These are phyloP conservation scores for Neurospora sp. DNA, from an alignment of 495 filamentous ascomycete species.

Conservation along the genomic window DNA sequence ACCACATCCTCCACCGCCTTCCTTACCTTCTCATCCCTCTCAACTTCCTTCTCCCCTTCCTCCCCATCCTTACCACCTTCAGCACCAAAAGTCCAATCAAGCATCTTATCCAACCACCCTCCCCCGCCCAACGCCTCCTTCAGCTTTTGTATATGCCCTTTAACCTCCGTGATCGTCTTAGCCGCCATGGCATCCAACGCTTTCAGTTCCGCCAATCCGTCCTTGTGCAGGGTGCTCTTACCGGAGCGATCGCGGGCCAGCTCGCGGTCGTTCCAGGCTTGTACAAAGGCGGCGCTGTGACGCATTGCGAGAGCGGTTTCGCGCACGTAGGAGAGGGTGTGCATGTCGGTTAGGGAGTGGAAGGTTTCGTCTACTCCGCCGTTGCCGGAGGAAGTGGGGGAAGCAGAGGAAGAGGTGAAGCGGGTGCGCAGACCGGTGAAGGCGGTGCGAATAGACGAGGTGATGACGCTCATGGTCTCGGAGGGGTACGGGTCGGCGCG, in stretches of 20 bases:
- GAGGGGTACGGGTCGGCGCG: slow-evolving; percentile 10
- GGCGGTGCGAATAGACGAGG: slow-evolving; percentile 6
- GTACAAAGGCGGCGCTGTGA: slow-evolving; percentile 23
- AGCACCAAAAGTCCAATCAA: slow-evolving; percentile 12
- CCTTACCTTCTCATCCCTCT: background rate
- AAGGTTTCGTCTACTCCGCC: background rate
- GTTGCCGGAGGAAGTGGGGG: background rate
- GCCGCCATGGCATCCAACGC: slow-evolving; percentile 20
- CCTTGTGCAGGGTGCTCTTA: slow-evolving; percentile 22
- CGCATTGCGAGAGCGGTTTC: slow-evolving; percentile 28
- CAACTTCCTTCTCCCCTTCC: slow-evolving; percentile 1
- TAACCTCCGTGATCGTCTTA: slow-evolving; percentile 21
- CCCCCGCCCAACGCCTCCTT: slow-evolving; percentile 22
- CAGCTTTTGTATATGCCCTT: slow-evolving; percentile 20
- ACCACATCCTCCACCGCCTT: slow-evolving; percentile 18
- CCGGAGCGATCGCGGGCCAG: slow-evolving; percentile 29
- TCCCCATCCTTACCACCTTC: background rate
- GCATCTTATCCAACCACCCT: slow-evolving; percentile 32
- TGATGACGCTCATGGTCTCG: slow-evolving; percentile 1
- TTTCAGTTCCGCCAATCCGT: slow-evolving; percentile 27
- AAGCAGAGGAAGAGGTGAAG: slow-evolving; percentile 6
- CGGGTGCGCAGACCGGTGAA: slow-evolving; percentile 15
- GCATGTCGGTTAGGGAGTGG: slow-evolving; percentile 11
- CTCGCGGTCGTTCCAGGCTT: slow-evolving; percentile 24
- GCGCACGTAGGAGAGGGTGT: slow-evolving; percentile 23